Evolutionary conservation across 2,329 filamentous ascomycete species (phyloP).

Genomic region (Metarhizium rileyi): DNA sequence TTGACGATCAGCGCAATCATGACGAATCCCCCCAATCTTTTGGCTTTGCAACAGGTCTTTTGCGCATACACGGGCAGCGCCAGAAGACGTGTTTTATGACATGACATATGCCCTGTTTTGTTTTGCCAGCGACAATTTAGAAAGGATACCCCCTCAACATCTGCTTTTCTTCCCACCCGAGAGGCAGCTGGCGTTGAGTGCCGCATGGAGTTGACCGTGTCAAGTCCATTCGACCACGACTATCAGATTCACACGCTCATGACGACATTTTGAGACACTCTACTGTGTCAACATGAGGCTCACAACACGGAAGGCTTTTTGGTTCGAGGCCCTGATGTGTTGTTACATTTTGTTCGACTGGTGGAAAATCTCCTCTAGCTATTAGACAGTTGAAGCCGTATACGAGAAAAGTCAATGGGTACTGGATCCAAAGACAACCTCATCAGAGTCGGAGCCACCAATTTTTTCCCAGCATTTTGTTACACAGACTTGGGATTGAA

Average conservation of each 20-base stretch:
- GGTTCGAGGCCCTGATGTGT: too few species aligned
- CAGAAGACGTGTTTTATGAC: background rate
- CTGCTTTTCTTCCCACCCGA: background rate
- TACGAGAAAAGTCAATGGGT: too few species aligned
- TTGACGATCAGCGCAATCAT: background rate
- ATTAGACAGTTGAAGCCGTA: too few species aligned
- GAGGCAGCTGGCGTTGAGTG: background rate
- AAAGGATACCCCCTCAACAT: constrained; percentile 5
- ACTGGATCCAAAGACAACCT: too few species aligned
- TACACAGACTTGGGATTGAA: background rate
- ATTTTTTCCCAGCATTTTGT: too few species aligned
- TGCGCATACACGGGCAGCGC: background rate
- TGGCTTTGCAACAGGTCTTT: background rate
- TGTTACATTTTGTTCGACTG: too few species aligned
- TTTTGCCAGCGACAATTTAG: background rate
- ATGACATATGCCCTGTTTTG: background rate
- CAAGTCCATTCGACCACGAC: background rate
- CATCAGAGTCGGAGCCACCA: too few species aligned
- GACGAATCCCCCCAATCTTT: background rate
- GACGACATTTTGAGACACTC: too few species aligned
- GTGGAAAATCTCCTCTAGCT: too few species aligned
- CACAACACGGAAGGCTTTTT: too few species aligned
- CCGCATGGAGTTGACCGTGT: background rate
- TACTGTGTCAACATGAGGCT: too few species aligned
- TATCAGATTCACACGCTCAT: too few species aligned